Base-by-base conservation (phyloP, 75 land plant species). In the Isoetes taiwanensis region DNA sequence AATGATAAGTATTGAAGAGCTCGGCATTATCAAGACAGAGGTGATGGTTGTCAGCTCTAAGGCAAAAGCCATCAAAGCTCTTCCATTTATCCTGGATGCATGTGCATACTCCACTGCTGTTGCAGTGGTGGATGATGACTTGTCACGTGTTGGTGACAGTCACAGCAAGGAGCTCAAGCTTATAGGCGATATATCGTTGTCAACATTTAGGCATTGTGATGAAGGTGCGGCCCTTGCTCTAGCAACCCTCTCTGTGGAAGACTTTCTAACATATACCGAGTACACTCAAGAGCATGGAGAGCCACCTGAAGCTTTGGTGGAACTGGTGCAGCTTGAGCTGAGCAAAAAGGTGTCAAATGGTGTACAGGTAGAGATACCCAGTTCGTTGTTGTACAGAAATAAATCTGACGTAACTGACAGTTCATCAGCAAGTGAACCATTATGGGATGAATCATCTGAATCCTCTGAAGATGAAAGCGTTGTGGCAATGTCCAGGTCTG, bases 161-260 rank as follows among this genome's bases (percentile, higher is more conserved):
- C 29, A 64, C 9, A n/a, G 28, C 2, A 72, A 69, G 24, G 64
- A 67, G 6, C 53, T 43, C 50, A 78, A 73, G 35, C 55, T 88
- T 32, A 61, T 81, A 8, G 88, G 82, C 5, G 95, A 88, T 56
- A 84, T 88, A 43, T 84, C 95, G 8, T 78, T 80, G 32, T 68
- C 63, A 54, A 74, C 79, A 21, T 53, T 84, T 9, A 53, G 68
- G 11, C 26, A 52, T 53, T 80, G 83, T 56, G 78, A 75, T 65
- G 83, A 75, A 57, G 55, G 75, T 3, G 81, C 75, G 37, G 80
- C 89, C 8, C 66, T 78, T 1, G 95, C 95, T 3, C 38, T 80
- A 12, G 64, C 66, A 10, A 72, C 85, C 0, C 80, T 87, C 34
- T 83, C 89, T 8, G 71, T 78, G 30, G 77, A 76, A 3, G 85